Evolutionary conservation across 352 stramenopile genomes (phyloP), one percentile per base, ranked within the genome.

Genomic region (Phytophthora europaea): DNA sequence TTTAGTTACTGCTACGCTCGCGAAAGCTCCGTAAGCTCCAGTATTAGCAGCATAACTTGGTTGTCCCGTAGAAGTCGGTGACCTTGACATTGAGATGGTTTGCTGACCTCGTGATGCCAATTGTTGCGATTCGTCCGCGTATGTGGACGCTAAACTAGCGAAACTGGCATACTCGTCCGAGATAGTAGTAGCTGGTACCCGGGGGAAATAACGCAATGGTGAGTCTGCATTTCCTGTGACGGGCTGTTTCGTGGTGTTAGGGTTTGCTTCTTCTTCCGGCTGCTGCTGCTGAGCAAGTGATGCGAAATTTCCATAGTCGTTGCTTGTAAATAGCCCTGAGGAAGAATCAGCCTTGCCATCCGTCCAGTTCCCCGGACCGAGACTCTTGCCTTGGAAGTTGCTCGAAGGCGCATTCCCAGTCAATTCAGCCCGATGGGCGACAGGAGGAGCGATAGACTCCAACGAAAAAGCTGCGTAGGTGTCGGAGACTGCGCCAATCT

Each of bases 391-490:
- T 61, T 53, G 50, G 15, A 22, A 54, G 22, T 63, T 28, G 43
- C n/a, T 20, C 13, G 18, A 6, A 6, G 45, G 18, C 13, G 26
- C n/a, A 22, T 67, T 28, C 10, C 22, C 62, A 2, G 59, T 20
- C 18, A 45, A 70, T 45, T 57, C 50, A 36, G 59, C 23, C 38
- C 69, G 70, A 53, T 79, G 63, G 2, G 67, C 43, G 0, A 76
- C 65, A 23, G 76, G 62, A 4, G 74, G 59, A 4, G 79, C 61
- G 4, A 92, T 57, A 6, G 82, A 73, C 12, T 86, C 75, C 54
- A 87, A 56, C 13, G 77, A 52, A 38, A 92, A 92, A 18, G 75
- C 73, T 34, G 75, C 76, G 58, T 90, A 91, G 66, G 58, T 89
- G 10, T 84, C 76, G 2, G 76, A 61, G 20, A 47, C 73, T 34